Conservation (phyloP, 1,284 basidiomycete genomes). For the Cutaneotrichosporon sp. region DNA sequence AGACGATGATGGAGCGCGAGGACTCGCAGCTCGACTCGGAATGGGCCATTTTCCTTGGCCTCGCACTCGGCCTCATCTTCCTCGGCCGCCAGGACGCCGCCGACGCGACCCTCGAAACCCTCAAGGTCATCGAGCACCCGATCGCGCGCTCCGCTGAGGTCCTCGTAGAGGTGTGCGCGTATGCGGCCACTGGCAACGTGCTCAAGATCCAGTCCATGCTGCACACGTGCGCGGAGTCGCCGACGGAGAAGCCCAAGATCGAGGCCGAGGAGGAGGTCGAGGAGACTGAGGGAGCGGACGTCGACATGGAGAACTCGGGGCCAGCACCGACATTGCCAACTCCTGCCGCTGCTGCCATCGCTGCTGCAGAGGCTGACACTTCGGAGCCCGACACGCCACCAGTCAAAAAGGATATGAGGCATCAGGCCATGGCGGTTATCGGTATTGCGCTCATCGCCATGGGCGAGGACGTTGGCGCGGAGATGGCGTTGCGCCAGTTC, state of each 20-base stretch:
- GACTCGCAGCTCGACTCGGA: slow-evolving; percentile 79
- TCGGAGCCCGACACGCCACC: slow-evolving; percentile 58
- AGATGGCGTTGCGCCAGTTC: slow-evolving; percentile 93
- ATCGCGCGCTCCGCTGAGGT: slow-evolving; percentile 88
- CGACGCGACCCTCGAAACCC: slow-evolving; percentile 91
- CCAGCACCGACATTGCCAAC: slow-evolving; percentile 15
- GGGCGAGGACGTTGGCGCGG: slow-evolving; percentile 97
- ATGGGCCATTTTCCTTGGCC: slow-evolving; percentile 87
- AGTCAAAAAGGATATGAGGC: slow-evolving; percentile 68
- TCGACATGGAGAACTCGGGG: slow-evolving; percentile 28
- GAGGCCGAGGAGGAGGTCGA: slow-evolving; percentile 31
- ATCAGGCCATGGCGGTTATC: slow-evolving; percentile 91
- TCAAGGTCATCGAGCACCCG: slow-evolving; percentile 93
- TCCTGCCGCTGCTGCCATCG: slow-evolving; percentile 18
- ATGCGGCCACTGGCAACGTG: slow-evolving; percentile 94
- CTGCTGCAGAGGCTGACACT: slow-evolving; percentile 17
- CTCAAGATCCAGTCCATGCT: slow-evolving; percentile 91
- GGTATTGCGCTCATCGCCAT: slow-evolving; percentile 94
- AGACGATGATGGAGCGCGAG: slow-evolving; percentile 81
- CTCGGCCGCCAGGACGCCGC: slow-evolving; percentile 90
- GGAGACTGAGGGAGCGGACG: slow-evolving; percentile 29
- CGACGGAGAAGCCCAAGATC: slow-evolving; percentile 32
- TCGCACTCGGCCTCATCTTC: slow-evolving; percentile 89
- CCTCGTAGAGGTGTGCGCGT: slow-evolving; percentile 90
- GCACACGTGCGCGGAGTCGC: slow-evolving; percentile 80